Percentiles rank a stretch among this genome's conserved stretches.
These are phyloP conservation scores for Sphaerulina vaccinii DNA, from an alignment of 2,329 filamentous ascomycete species.

Conservation along the genomic window DNA sequence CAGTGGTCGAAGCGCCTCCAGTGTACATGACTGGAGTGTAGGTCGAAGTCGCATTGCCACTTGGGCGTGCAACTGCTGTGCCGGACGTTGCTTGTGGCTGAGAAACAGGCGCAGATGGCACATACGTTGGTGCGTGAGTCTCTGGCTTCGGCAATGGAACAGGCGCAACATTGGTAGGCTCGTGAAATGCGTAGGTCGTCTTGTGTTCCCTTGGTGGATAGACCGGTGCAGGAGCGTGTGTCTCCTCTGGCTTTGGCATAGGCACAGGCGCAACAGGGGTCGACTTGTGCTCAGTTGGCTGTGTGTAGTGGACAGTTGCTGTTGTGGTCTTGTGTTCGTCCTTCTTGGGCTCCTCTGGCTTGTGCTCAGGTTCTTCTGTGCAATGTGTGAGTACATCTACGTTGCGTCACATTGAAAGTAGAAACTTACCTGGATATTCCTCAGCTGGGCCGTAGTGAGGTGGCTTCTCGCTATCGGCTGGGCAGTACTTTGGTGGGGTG, in stretches of 20 bases:
- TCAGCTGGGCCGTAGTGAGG: too few relatives aligned
- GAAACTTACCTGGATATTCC: too few relatives aligned
- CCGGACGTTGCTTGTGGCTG: too few relatives aligned
- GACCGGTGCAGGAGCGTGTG: background rate
- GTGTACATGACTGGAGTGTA: background rate
- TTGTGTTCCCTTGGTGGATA: background rate
- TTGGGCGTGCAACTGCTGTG: too few relatives aligned
- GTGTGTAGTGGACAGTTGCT: too few relatives aligned
- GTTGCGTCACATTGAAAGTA: background rate
- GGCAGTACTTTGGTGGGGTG: too few relatives aligned
- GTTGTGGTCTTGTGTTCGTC: too few relatives aligned
- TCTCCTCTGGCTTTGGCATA: background rate
- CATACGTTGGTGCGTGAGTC: background rate
- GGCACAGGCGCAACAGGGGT: too few relatives aligned
- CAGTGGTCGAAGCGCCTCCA: constrained; percentile 10
- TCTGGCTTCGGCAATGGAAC: background rate
- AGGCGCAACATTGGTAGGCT: background rate
- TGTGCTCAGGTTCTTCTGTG: background rate
- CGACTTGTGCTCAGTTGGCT: background rate
- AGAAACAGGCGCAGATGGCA: background rate
- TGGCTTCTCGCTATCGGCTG: too few relatives aligned
- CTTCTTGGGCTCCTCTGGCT: background rate
- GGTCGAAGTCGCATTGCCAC: background rate
- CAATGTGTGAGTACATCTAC: background rate
- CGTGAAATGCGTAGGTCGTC: background rate